Evolutionary conservation across 1,284 basidiomycete genomes (phyloP).

Genomic region (Lignosus rhinocerotis): DNA sequence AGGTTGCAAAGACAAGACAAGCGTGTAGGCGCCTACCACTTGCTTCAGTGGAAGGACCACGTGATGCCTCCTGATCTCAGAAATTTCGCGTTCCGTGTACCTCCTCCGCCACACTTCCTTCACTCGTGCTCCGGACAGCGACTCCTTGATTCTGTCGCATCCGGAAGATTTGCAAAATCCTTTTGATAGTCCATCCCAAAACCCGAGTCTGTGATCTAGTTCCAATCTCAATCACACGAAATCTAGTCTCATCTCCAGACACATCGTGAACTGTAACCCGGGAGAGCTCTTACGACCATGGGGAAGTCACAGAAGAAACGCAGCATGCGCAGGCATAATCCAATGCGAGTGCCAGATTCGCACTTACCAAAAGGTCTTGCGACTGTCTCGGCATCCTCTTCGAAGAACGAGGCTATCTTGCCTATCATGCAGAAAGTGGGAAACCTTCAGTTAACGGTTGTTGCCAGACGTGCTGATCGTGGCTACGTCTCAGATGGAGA

Average conservation of each 20-base stretch:
- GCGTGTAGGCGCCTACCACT: background rate
- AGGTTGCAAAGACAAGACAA: background rate
- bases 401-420: constrained; percentile 75
- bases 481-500: constrained; percentile 58
- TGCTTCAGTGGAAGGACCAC: constrained; percentile 1
- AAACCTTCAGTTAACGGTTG: background rate
- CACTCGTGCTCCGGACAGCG: background rate
- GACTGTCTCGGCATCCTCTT: constrained; percentile 66
- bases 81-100: constrained; percentile 15
- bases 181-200: too few species aligned
- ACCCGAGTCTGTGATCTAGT: too few species aligned
- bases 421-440: constrained; percentile 85
- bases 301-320: constrained; percentile 89
- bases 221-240: background rate
- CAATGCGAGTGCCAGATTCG: constrained; percentile 87
- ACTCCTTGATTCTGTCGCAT: too few species aligned
- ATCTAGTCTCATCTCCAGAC: background rate
- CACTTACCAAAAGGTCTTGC: constrained; percentile 81
- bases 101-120: background rate
- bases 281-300: constrained; percentile 46
- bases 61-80: constrained; percentile 15
- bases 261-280: background rate
- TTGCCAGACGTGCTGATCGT: background rate
- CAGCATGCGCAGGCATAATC: constrained; percentile 82
- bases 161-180: too few species aligned